Evolutionary conservation across 2,329 filamentous ascomycete species (phyloP), one percentile per base, ranked within the genome.

Genomic region (Alternaria arborescens): DNA sequence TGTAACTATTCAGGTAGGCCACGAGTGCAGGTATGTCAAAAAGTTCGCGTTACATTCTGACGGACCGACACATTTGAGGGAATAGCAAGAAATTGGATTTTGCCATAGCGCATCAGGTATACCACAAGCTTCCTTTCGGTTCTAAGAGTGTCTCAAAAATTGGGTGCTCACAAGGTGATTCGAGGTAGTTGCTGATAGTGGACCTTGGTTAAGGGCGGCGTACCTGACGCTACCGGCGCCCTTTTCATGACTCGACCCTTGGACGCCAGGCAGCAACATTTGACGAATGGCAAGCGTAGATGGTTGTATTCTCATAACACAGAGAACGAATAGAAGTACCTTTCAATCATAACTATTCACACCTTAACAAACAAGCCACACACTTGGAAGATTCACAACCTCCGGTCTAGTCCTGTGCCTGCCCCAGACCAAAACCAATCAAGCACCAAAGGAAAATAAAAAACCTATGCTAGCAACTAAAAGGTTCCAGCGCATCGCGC

Each of bases 401-500:
- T 38, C 16, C n/a, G 16, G 7, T 5, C 5, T 8, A 8, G 16
- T n/a, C 16, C 8, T 16, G 34, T 38, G 14, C 16, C 14, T 38
- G 16, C 34, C 34, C n/a, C n/a, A 16, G 34, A 18, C 14, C 14
- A n/a, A 16, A 16, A 38, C 34, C 16, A n/a, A n/a, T 16, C 16
- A n/a, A 38, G 16, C 6, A 38, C 43, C 16, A 46, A 16, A 46
- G n/a, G 43, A 46, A 30, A 24, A 46, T n/a, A n/a, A 28, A 46
- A 46, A 30, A 8, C 10, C 10, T 8, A 52, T n/a, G 40, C 41
- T 52, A 8, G 55, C 55, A 36, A 43, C 24, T 14, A n/a, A 8
- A 41, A 47, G 41, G 14, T 55, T 52, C 46, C 24, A 51, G 18
- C 55, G 52, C n/a, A 60, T 65, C 14, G 48, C 62, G 8, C 48